phyloP scores from a whole-genome alignment of 768 basidiomycete species.

The Neoboletus brunneissimus region DNA sequence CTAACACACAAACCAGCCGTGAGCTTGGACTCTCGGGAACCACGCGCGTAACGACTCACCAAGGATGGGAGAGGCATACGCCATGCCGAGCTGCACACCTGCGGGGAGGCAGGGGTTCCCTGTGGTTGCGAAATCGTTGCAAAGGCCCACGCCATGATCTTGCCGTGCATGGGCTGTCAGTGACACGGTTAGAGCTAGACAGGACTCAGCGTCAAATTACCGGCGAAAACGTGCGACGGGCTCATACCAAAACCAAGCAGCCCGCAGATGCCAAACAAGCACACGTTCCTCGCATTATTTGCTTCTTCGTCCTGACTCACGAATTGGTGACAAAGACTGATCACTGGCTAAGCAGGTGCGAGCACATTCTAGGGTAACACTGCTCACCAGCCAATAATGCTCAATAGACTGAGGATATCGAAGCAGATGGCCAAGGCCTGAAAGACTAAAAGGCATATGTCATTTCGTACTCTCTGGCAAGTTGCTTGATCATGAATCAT shows the following conservation, averaged over 20 bases:
- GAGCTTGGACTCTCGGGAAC: not conserved
- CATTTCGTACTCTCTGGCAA: not conserved
- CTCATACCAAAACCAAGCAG: constrained; percentile 20
- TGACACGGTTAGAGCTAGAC: constrained; percentile 17
- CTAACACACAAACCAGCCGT: constrained; percentile 8
- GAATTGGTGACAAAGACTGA: constrained; percentile 18
- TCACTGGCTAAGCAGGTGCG: not conserved
- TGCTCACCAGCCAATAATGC: constrained; percentile 22
- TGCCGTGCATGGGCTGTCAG: constrained; percentile 31
- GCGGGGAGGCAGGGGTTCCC: constrained; percentile 22
- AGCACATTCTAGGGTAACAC: not conserved
- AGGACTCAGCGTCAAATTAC: not conserved
- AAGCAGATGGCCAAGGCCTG: constrained; percentile 18
- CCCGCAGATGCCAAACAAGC: constrained; percentile 20
- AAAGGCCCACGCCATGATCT: constrained; percentile 17
- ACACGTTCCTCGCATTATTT: constrained; percentile 23
- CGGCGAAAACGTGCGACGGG: not conserved
- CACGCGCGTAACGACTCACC: constrained; percentile 21
- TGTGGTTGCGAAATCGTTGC: constrained; percentile 29
- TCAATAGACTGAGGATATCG: constrained; percentile 8
- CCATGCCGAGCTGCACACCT: constrained; percentile 26
- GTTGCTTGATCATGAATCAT: not conserved
- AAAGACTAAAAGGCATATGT: constrained; percentile 16
- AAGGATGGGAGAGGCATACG: constrained; percentile 26
- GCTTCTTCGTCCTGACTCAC: constrained; percentile 14